Percentiles rank a stretch among this genome's conserved stretches.
Conservation (phyloP, 257 asterid species). For the Petrea volubilis region DNA sequence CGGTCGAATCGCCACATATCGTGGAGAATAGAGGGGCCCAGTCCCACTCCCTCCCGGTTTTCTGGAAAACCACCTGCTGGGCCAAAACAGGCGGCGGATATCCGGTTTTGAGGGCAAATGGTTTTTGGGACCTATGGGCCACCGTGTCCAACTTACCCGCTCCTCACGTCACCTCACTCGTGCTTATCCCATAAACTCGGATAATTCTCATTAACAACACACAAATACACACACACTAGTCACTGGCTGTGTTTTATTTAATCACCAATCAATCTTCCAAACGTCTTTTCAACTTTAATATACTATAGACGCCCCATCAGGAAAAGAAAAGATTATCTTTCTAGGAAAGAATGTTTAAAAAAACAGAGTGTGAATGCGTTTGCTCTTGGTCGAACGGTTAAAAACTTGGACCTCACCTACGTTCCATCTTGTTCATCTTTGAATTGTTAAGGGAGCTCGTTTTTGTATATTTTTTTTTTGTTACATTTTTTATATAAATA, state of each 20-base stretch:
- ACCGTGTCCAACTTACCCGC: constrained; percentile 15
- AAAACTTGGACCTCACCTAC: no score
- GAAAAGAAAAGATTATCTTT: no score
- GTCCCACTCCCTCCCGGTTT: constrained; percentile 62
- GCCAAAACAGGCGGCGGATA: constrained; percentile 41
- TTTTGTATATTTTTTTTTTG: no score
- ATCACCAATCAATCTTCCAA: neutral
- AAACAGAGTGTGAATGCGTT: no score
- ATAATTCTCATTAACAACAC: no score
- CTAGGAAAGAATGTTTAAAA: no score
- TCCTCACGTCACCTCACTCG: constrained; percentile 28
- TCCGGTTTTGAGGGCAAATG: constrained; percentile 39
- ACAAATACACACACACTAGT: no score
- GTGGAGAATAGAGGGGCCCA: constrained; percentile 46
- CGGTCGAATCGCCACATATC: constrained; percentile 89
- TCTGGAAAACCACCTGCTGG: constrained; percentile 40
- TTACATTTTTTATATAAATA: no score
- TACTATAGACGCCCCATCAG: no score
- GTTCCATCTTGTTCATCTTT: no score
- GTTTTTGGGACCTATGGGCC: constrained; percentile 21
- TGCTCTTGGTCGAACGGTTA: no score
- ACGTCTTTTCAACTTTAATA: neutral
- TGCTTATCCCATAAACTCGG: constrained; percentile 58
- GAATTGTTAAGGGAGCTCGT: no score
- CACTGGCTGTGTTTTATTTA: neutral